These are phyloP conservation scores for Phialophora verrucosa DNA, from an alignment of 2,329 filamentous ascomycete species.

Conservation along the genomic window DNA sequence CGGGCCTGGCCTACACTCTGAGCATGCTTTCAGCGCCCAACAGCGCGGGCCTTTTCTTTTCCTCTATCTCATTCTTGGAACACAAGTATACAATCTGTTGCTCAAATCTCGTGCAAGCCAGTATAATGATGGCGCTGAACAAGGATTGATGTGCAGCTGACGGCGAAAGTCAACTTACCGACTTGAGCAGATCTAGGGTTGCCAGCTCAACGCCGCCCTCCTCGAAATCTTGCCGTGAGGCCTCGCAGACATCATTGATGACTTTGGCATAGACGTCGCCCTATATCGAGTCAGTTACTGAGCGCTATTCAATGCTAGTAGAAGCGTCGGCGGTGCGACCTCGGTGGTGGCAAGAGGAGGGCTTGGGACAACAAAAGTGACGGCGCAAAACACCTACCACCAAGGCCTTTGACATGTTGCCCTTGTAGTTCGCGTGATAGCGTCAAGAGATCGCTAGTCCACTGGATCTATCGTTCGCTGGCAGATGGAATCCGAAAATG, in stretches of 20 bases:
- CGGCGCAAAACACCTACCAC: slow-evolving; percentile 33
- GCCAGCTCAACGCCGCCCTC: slow-evolving; percentile 89
- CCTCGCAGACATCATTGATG: slow-evolving; percentile 88
- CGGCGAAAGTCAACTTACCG: slow-evolving; percentile 65
- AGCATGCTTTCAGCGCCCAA: background rate
- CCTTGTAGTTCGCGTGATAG: slow-evolving; percentile 1
- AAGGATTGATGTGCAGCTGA: slow-evolving; percentile 14
- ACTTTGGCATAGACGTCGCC: slow-evolving; percentile 88
- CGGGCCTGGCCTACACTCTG: background rate
- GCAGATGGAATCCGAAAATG: background rate
- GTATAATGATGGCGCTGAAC: slow-evolving; percentile 17
- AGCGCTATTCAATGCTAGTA: background rate
- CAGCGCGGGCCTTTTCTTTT: background rate
- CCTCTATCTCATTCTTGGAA: background rate
- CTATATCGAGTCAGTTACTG: slow-evolving; percentile 43
- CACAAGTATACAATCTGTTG: slow-evolving; percentile 1
- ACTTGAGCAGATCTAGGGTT: slow-evolving; percentile 83
- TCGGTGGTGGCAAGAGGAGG: background rate
- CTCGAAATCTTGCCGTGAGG: slow-evolving; percentile 93
- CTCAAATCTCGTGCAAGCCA: background rate
- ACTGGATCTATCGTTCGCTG: background rate
- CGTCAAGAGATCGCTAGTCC: slow-evolving; percentile 2
- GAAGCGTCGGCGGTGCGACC: background rate
- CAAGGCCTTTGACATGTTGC: slow-evolving; percentile 37
- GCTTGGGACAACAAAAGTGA: background rate